These are phyloP conservation scores for Pholiota conissans DNA, from an alignment of 768 basidiomycete species.

Conservation along the genomic window DNA sequence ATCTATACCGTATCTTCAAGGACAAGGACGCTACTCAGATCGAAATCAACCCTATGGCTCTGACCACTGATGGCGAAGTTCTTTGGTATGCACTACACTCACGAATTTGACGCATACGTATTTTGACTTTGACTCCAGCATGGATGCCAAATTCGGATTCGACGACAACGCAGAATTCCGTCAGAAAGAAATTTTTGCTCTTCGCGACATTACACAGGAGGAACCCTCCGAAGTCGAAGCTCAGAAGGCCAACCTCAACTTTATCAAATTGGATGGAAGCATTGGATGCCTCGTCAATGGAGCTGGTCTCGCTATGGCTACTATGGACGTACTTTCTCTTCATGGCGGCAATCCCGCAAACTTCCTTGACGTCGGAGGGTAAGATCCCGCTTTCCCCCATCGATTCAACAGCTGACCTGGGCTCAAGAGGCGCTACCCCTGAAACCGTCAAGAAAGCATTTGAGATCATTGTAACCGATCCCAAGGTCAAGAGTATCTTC, in stretches of 20 bases:
- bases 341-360: constrained; percentile 98
- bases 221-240: constrained; percentile 98
- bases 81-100: constrained; percentile 66
- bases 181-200: constrained; percentile 83
- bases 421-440: constrained; percentile 87
- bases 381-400: constrained; percentile 15
- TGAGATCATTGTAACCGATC: constrained; percentile 87
- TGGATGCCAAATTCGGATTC: constrained; percentile 99
- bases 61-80: constrained; percentile 88
- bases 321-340: constrained; percentile 97
- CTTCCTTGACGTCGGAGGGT: constrained; percentile 98
- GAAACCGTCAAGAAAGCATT: constrained; percentile 99
- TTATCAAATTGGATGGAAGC: constrained; percentile 97
- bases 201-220: constrained; percentile 94
- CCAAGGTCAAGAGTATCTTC: constrained; percentile 96
- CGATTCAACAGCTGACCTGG: constrained; percentile 1
- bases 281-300: constrained; percentile 98
- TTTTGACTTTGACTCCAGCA: constrained; percentile 69
- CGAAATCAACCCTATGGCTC: constrained; percentile 97
- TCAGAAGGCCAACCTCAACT: constrained; percentile 93
- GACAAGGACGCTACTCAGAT: constrained; percentile 99
- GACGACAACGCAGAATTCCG: constrained; percentile 99
- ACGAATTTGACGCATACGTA: constrained; percentile 6
- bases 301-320: constrained; percentile 98
- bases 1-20: constrained; percentile 95